Conservation (phyloP, 73 alveolate genomes). For the Tetrahymena borealis region DNA sequence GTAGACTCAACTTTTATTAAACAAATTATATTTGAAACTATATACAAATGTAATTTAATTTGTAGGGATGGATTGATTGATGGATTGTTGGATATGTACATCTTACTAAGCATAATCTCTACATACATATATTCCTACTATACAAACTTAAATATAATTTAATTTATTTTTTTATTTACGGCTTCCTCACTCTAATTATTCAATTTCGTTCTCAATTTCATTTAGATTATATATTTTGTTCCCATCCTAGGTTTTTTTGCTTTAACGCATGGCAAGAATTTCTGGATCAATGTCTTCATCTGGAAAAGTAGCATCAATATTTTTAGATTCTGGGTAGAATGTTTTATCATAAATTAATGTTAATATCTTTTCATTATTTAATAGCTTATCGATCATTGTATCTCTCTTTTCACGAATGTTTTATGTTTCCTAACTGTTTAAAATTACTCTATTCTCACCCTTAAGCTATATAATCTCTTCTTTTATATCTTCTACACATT, state of each 20-base stretch:
- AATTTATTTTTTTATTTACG: no score
- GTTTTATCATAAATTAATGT: slow-evolving; percentile 37
- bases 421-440: slow-evolving; percentile 5
- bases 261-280: background rate
- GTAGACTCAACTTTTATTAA: no score
- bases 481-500: slow-evolving; percentile 74
- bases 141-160: no score
- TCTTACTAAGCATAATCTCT: no score
- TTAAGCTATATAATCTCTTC: slow-evolving; percentile 49
- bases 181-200: background rate
- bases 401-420: slow-evolving; percentile 32
- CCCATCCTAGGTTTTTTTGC: background rate
- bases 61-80: no score
- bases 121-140: no score
- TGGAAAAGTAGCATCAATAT: background rate
- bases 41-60: no score
- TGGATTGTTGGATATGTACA: no score
- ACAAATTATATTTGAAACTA: no score
- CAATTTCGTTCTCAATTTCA: background rate
- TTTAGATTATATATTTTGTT: background rate
- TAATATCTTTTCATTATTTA: slow-evolving; percentile 31
- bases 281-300: background rate
- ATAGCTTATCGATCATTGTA: slow-evolving; percentile 8
- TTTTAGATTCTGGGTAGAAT: slow-evolving; percentile 26
- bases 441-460: slow-evolving; percentile 26